Conservation (phyloP, 2,329 filamentous ascomycete genomes). For the Elsinoe batatas region DNA sequence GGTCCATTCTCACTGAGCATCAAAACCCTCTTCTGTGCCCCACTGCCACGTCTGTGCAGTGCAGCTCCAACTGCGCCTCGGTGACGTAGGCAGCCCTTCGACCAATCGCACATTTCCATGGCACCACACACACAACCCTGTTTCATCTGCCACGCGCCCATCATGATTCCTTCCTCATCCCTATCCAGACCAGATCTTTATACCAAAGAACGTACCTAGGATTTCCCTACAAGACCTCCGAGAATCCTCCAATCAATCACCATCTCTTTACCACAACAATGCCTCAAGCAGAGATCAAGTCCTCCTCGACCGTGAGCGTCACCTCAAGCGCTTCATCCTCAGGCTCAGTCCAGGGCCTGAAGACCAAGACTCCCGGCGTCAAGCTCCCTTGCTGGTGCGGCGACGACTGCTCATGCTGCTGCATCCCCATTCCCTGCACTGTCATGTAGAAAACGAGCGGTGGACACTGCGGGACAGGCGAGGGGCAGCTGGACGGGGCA, state of each 20-base stretch:
- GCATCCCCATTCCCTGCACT: constrained; percentile 21
- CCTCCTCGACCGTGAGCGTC: constrained; percentile 19
- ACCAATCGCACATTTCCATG: background rate
- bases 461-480: background rate
- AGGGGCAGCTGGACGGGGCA: background rate
- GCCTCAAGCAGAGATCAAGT: constrained; percentile 18
- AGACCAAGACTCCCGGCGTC: constrained; percentile 20
- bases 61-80: background rate
- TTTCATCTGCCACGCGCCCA: background rate
- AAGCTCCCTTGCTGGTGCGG: constrained; percentile 28
- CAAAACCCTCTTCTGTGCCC: background rate
- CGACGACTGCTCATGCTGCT: constrained; percentile 22
- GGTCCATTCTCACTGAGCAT: background rate
- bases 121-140: background rate
- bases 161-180: background rate
- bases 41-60: background rate
- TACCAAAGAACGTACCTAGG: background rate
- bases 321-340: constrained; percentile 17
- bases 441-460: constrained; percentile 17
- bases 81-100: background rate
- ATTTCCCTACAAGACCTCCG: background rate
- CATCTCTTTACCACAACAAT: constrained; percentile 14
- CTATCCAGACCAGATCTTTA: background rate
- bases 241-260: background rate
- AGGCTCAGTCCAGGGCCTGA: constrained; percentile 17